phyloP scores from a whole-genome alignment of 1,284 basidiomycete genomes.

The Puccinia polysora region DNA sequence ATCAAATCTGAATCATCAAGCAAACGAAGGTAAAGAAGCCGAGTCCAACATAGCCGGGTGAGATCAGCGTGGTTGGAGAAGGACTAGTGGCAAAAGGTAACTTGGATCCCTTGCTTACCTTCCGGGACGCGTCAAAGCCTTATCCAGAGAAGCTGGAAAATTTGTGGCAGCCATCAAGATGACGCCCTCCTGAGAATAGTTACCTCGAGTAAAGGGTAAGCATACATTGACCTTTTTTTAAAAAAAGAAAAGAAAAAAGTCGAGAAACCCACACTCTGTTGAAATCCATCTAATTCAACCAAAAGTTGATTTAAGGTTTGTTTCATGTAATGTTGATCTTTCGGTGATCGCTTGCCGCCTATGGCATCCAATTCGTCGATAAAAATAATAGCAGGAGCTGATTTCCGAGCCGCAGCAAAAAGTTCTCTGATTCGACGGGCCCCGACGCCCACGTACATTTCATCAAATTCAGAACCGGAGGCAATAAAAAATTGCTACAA shows the following conservation, averaged over 20 bases:
- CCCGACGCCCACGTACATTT: conserved; percentile 90
- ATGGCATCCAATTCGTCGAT: conserved; percentile 91
- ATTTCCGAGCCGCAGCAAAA: conserved; percentile 89
- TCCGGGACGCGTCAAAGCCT: conserved; percentile 84
- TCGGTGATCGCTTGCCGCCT: conserved; percentile 80
- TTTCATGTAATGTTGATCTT: conserved; percentile 64
- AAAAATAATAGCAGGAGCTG: conserved; percentile 90
- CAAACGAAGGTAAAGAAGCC: background rate
- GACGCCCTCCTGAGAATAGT: conserved; percentile 37
- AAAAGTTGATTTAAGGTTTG: conserved; percentile 85
- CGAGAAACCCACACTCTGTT: conserved; percentile 75
- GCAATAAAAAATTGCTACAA: conserved; percentile 66
- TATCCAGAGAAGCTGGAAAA: conserved; percentile 77
- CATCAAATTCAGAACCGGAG: conserved; percentile 86
- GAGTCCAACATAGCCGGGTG: too few relatives aligned
- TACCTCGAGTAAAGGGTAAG: too few relatives aligned
- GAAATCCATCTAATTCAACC: conserved; percentile 91
- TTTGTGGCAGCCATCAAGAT: conserved; percentile 65
- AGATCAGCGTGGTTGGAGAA: too few relatives aligned
- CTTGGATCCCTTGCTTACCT: conserved; percentile 53
- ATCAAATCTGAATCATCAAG: conserved; percentile 69
- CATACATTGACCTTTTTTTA: background rate
- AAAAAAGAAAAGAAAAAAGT: background rate
- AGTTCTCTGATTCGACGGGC: conserved; percentile 94
- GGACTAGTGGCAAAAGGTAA: too few relatives aligned